Evolutionary conservation across 2,329 filamentous ascomycete genomes (phyloP).

Genomic region (Exophiala sp.): DNA sequence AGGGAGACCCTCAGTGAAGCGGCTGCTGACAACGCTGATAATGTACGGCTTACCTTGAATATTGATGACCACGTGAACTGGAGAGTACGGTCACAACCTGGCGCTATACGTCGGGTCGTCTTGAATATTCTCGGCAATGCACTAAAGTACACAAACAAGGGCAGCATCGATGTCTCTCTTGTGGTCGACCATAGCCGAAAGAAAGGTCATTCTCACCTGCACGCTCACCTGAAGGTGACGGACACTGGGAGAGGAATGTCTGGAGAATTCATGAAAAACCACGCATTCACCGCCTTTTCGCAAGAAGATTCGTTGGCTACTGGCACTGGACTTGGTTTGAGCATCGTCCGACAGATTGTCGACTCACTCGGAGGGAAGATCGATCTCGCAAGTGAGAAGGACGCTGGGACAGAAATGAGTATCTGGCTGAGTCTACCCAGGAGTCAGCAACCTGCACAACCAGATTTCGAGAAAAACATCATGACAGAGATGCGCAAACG

Average conservation of each 20-base stretch:
- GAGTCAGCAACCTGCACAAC: neutral
- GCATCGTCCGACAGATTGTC: conserved; percentile 61
- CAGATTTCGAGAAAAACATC: conserved; percentile 4
- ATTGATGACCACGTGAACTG: conserved; percentile 50
- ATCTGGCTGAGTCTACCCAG: conserved; percentile 24
- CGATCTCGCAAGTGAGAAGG: conserved; percentile 52
- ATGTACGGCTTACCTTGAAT: conserved; percentile 45
- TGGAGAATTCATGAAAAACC: conserved; percentile 57
- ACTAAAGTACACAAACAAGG: conserved; percentile 58
- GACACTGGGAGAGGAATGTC: conserved; percentile 67
- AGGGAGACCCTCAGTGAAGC: conserved; percentile 11
- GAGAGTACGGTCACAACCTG: conserved; percentile 55
- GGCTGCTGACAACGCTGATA: neutral
- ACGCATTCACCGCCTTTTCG: conserved; percentile 55
- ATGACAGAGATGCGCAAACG: conserved; percentile 14
- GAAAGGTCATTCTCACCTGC: conserved; percentile 31
- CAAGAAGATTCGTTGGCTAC: conserved; percentile 60
- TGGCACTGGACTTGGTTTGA: conserved; percentile 55
- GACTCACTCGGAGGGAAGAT: conserved; percentile 59
- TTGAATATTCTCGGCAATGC: conserved; percentile 64
- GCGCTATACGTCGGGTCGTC: conserved; percentile 53
- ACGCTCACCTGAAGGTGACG: conserved; percentile 47
- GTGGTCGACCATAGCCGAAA: conserved; percentile 33
- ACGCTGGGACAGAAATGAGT: conserved; percentile 54
- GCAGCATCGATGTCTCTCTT: conserved; percentile 48